Evolutionary conservation across 108 stramenopile genomes (phyloP), one percentile per base, ranked within the genome.

Genomic region (Mediolabrus comicus): DNA sequence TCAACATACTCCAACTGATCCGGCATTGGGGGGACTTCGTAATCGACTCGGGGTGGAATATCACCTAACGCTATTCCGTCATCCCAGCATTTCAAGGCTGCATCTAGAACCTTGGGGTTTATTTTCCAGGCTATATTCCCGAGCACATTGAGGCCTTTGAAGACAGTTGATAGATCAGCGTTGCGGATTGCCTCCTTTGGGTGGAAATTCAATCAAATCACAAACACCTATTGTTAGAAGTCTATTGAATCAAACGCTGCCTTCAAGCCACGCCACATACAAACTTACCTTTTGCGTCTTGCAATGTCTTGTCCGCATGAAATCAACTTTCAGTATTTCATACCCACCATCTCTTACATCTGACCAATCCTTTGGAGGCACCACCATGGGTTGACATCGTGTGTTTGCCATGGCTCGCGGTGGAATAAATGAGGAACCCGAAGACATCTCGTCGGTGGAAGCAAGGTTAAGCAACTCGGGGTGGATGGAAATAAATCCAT

Each of bases 301-400:
- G 53, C 88, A 92, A 12, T 95, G 87, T 41, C 86, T 82, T 30
- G 85, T 88, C 53, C 95, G 78, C 89, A 96, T 90, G 55, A 96
- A 69, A 22, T 82, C 80, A 46, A 77, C 75, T 51, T 87, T 74
- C 0, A 90, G 72, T 78, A 74, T 77, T 65, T 85, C 72, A 66
- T 96, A 97, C 2, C 92, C 92, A 6, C 95, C 96, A 27, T 84
- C 65, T 53, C 78, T 71, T 2, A 84, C 82, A 57, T 54, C 62
- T 1, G 75, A 81, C 98, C 98, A 98, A 22, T 82, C 75, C 31
- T 72, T 72, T 0, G 98, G 98, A 26, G 96, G 95, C 12, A 96
- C 81, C 34, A 97, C 80, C 98, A 98, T 98, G 7, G 98, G 98
- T 35, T 85, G 90, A 58, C 84, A 77, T 16, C 89, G 60, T 26